Evolutionary conservation across 805 yeast genomes (phyloP).

Genomic region (Metschnikowia reukaufii): DNA sequence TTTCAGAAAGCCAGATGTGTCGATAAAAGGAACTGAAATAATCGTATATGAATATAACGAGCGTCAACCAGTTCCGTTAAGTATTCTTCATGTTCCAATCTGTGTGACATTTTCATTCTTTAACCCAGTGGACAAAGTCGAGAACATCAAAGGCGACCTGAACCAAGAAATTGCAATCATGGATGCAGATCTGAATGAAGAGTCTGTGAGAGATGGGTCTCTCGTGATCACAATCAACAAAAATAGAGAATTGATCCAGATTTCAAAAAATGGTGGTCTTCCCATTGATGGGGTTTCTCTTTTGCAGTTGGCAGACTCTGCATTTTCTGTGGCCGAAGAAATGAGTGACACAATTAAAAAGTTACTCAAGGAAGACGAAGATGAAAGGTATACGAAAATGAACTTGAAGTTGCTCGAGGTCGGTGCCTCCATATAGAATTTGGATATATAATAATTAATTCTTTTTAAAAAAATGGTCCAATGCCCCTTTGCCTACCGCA

Average conservation of each 20-base stretch:
- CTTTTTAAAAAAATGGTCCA: constrained; percentile 65
- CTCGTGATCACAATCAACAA: constrained; percentile 85
- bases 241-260: constrained; percentile 87
- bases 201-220: constrained; percentile 69
- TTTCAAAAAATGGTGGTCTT: constrained; percentile 86
- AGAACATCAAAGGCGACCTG: constrained; percentile 66
- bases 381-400: constrained; percentile 39
- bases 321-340: constrained; percentile 59
- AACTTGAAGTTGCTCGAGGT: constrained; percentile 37
- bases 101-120: constrained; percentile 88
- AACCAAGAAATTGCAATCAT: constrained; percentile 60
- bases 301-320: constrained; percentile 66
- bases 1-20: constrained; percentile 79
- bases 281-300: constrained; percentile 72
- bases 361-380: constrained; percentile 55
- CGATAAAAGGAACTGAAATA: constrained; percentile 63
- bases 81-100: constrained; percentile 84
- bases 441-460: constrained; percentile 17
- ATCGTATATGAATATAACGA: constrained; percentile 72
- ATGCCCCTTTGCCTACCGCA: constrained; percentile 62
- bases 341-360: constrained; percentile 64
- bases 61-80: constrained; percentile 82
- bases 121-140: constrained; percentile 63
- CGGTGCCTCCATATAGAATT: constrained; percentile 32
- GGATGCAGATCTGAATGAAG: constrained; percentile 81